phyloP scores from a whole-genome alignment of 345 rosid genomes.

The Dipteronia sinensis region DNA sequence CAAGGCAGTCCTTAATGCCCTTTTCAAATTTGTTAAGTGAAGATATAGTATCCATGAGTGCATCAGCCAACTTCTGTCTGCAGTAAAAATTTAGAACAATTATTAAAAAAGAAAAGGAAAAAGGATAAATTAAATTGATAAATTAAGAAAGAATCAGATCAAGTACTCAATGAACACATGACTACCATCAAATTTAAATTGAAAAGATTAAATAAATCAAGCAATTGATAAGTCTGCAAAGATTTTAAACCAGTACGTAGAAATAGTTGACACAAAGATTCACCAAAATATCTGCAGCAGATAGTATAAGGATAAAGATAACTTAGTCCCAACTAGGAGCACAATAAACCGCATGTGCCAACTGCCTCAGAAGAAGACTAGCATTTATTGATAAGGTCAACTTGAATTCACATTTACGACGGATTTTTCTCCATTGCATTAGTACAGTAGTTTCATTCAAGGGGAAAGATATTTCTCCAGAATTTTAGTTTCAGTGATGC shows the following conservation, averaged over 20 bases:
- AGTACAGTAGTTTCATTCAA: not conserved
- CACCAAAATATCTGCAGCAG: constrained; percentile 1
- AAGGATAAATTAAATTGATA: not conserved
- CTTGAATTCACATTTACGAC: not conserved
- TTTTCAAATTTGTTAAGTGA: constrained; percentile 63
- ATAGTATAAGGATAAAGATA: not conserved
- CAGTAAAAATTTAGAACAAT: constrained; percentile 18
- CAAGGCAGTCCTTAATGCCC: constrained; percentile 61
- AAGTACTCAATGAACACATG: not conserved
- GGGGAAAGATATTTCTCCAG: not conserved
- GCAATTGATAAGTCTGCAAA: not conserved
- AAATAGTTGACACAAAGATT: not conserved
- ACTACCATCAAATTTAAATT: not conserved
- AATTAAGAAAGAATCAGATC: not conserved
- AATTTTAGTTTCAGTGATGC: constrained; percentile 1
- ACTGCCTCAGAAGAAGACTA: not conserved
- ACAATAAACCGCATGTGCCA: not conserved
- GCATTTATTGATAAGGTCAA: not conserved
- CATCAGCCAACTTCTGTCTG: constrained; percentile 55
- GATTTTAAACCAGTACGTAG: not conserved
- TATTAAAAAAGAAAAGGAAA: not conserved
- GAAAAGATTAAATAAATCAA: not conserved
- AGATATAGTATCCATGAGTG: constrained; percentile 52
- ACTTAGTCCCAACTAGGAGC: not conserved
- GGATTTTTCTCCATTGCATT: not conserved